Conservation (phyloP, 169 alveolate species). For the Fabrea salina region DNA sequence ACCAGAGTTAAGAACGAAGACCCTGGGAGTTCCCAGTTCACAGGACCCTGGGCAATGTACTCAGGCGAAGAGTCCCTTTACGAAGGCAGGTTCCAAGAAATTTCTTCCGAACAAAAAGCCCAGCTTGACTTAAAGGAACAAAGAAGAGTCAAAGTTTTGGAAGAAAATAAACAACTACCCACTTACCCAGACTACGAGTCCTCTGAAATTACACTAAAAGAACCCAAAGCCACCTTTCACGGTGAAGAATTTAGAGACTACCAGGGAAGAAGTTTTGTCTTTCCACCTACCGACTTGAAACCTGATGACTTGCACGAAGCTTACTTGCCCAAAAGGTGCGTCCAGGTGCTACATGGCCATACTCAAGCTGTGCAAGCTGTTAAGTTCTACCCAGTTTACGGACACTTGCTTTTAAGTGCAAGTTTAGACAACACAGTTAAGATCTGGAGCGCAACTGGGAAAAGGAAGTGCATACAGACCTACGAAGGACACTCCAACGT, state of each 20-base stretch:
- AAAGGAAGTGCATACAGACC: constrained; percentile 89
- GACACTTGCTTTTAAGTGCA: constrained; percentile 92
- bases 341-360: constrained; percentile 91
- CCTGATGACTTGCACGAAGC: constrained; percentile 42
- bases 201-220: not conserved
- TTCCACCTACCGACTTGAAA: not conserved
- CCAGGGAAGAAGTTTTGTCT: not conserved
- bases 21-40: constrained; percentile 52
- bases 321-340: constrained; percentile 91
- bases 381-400: constrained; percentile 92
- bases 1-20: constrained; percentile 51
- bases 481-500: constrained; percentile 95
- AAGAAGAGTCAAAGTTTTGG: constrained; percentile 42
- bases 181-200: constrained; percentile 11
- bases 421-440: constrained; percentile 91
- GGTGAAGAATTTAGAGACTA: constrained; percentile 4
- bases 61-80: constrained; percentile 52
- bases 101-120: constrained; percentile 58
- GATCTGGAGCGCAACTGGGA: constrained; percentile 93
- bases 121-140: constrained; percentile 54
- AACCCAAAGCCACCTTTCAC: constrained; percentile 8
- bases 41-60: constrained; percentile 82
- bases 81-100: constrained; percentile 37
- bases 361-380: constrained; percentile 91
- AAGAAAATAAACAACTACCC: constrained; percentile 33